These are phyloP conservation scores for Phaeophleospora eucalypticola DNA, from an alignment of 2,329 filamentous ascomycete genomes.

Conservation along the genomic window DNA sequence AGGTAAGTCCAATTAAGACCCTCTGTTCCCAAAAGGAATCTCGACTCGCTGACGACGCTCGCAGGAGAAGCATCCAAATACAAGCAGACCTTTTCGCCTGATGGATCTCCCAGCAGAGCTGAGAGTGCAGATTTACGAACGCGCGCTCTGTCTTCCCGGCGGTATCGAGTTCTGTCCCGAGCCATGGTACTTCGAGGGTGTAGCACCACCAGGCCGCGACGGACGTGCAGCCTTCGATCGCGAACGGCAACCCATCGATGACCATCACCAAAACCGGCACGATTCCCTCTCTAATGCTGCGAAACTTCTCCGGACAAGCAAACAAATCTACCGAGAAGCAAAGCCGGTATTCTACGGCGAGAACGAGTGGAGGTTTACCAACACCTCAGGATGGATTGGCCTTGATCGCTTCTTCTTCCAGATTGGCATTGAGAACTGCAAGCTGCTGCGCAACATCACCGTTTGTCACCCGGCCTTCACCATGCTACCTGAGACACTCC, in stretches of 20 bases:
- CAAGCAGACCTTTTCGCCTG: neutral
- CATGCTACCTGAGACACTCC: neutral
- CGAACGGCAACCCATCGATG: neutral
- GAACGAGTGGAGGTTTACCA: constrained; percentile 39
- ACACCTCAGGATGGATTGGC: constrained; percentile 10
- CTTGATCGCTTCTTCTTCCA: constrained; percentile 4
- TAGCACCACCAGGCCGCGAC: neutral
- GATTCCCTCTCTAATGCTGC: neutral
- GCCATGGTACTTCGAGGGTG: neutral
- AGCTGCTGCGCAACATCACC: constrained; percentile 5
- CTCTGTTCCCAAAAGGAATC: too few relatives aligned
- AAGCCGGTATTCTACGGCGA: constrained; percentile 41
- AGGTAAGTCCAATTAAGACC: too few relatives aligned
- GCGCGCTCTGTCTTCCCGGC: neutral
- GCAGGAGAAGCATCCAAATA: too few relatives aligned
- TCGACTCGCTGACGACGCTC: too few relatives aligned
- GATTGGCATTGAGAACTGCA: constrained; percentile 5
- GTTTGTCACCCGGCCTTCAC: constrained; percentile 3
- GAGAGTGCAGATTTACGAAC: neutral
- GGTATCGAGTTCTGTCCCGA: neutral
- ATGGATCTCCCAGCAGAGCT: neutral
- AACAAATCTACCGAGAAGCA: constrained; percentile 37
- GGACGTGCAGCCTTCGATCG: neutral
- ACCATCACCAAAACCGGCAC: neutral
- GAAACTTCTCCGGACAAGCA: constrained; percentile 8